These are phyloP conservation scores for Fermentozyma sake DNA, from an alignment of 1,139 yeast species.

Conservation along the genomic window DNA sequence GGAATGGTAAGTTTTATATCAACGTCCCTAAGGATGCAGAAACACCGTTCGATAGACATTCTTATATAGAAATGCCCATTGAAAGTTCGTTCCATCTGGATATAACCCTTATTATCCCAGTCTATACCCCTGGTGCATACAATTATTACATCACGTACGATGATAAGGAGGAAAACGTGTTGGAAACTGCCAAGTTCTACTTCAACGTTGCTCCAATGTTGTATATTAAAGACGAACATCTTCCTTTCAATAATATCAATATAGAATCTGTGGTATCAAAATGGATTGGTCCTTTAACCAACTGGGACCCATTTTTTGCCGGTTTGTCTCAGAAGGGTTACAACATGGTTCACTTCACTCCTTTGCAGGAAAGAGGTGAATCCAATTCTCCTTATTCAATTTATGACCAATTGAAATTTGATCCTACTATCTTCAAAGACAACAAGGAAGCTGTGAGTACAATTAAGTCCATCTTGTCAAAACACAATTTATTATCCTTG, in stretches of 20 bases:
- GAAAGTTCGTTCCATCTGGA: conserved; percentile 56
- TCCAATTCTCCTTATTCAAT: conserved; percentile 93
- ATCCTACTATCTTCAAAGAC: conserved; percentile 54
- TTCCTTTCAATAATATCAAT: conserved; percentile 77
- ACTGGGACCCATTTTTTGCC: conserved; percentile 64
- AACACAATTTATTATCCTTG: conserved; percentile 64
- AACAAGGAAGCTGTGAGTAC: conserved; percentile 27
- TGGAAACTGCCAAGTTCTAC: conserved; percentile 56
- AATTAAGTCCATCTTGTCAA: conserved; percentile 40
- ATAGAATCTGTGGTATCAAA: conserved; percentile 85
- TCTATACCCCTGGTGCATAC: conserved; percentile 76
- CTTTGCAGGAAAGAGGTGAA: conserved; percentile 82
- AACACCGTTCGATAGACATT: conserved; percentile 50
- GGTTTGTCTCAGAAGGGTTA: conserved; percentile 71
- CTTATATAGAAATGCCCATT: conserved; percentile 46
- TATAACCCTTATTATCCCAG: conserved; percentile 52
- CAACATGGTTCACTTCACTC: conserved; percentile 95
- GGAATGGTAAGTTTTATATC: conserved; percentile 67
- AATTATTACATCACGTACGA: conserved; percentile 58
- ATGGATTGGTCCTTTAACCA: conserved; percentile 70
- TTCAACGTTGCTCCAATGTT: conserved; percentile 82
- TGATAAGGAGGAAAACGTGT: conserved; percentile 21
- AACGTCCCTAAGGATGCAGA: conserved; percentile 56
- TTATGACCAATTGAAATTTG: conserved; percentile 77
- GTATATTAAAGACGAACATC: conserved; percentile 46